phyloP scores from a whole-genome alignment of 179 eudicot species.

The Silene coronaria region DNA sequence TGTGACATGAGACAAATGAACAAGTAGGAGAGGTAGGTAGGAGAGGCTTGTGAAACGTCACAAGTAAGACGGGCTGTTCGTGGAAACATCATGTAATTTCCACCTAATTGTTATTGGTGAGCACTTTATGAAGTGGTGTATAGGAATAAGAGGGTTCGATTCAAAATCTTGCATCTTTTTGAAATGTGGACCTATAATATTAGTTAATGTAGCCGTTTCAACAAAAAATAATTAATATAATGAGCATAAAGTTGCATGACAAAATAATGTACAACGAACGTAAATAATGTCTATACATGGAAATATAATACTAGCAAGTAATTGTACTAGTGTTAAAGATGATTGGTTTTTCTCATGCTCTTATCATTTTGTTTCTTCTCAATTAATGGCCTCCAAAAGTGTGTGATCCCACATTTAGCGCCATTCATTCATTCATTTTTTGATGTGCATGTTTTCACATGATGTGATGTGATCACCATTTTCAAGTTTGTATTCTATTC shows the following conservation, averaged over 20 bases:
- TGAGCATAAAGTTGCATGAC: not conserved
- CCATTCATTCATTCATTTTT: conserved; percentile 3
- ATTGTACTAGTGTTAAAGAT: not conserved
- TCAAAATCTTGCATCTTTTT: not conserved
- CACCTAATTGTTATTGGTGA: not conserved
- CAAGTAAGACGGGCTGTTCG: too few species aligned
- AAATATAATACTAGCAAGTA: not conserved
- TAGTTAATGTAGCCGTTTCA: not conserved
- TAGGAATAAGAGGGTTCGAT: conserved; percentile 10
- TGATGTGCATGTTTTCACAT: conserved; percentile 17
- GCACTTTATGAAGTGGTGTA: not conserved
- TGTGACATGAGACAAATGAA: too few species aligned
- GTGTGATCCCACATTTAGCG: conserved; percentile 1
- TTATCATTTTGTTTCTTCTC: not conserved
- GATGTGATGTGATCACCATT: conserved; percentile 5
- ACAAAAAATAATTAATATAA: not conserved
- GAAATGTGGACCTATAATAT: not conserved
- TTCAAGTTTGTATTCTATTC: too few species aligned
- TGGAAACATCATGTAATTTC: not conserved
- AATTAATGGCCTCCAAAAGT: not conserved
- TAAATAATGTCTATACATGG: conserved; percentile 7
- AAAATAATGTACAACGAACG: conserved; percentile 1
- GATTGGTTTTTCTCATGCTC: conserved; percentile 8
- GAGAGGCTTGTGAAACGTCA: too few species aligned
- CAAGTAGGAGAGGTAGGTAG: too few species aligned